Evolutionary conservation across 2,329 filamentous ascomycete species (phyloP), one percentile per base, ranked within the genome.

Genomic region (Elsinoe australis): DNA sequence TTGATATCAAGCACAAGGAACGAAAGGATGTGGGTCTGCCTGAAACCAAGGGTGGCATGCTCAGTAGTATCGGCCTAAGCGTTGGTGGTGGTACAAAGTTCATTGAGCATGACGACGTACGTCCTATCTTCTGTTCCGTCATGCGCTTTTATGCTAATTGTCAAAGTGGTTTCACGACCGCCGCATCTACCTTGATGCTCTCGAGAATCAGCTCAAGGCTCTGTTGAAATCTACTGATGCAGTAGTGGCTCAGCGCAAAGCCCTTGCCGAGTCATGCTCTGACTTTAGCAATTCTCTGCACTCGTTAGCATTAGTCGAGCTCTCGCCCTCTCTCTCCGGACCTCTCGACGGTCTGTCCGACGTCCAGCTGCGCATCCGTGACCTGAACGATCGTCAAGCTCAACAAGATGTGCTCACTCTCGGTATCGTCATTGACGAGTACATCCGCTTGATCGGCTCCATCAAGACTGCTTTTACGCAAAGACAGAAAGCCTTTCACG

Each of bases 1-100:
- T 95, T 29, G 92, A 98, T 60, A 82, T 98, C 61, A 98, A 96
- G 72, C 92, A 98, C 69, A 95, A 95, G 67, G 90, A 96, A 66
- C 82, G 90, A 48, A 83, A 87, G 59, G 88, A 95, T 51, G 86
- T 52, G 12, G 52, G 50, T 19, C 52, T 55, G n/a, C 49, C 49
- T 34, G 92, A 96, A 68, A 94, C 82, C 70, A 96, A 96, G 69
- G 89, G 47, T 12, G 52, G 92, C 47, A 83, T 96, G 71, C 79
- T 96, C 58, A 87, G 88, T 59, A 86, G 83, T 12, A 75, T 95
- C 47, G 87, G 87, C 17, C 76, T 92, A 53, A 85, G 76, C 53
- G 80, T 90, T 19, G 85, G 89, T 22, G 82, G 76, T 58, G 69
- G 68, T 26, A 74, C 74, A 51, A 98, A 98, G 66, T 98, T 98